A percentile compares a stretch with the other conserved stretches of the same genome.
These are phyloP conservation scores for Mycena indigotica DNA, from an alignment of 768 basidiomycete genomes.

Conservation along the genomic window DNA sequence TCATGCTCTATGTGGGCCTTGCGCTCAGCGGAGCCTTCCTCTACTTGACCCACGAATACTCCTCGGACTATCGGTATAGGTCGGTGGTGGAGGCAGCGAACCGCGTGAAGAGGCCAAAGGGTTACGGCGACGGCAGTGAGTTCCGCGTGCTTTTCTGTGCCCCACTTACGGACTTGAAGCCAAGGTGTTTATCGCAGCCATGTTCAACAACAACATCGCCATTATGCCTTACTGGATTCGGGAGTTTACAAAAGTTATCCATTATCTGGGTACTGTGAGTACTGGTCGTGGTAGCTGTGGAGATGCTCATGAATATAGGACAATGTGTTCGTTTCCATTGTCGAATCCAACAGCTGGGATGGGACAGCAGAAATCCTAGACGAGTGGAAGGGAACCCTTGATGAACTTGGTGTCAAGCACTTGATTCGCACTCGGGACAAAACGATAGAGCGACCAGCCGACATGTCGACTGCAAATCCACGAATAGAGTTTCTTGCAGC, in stretches of 20 bases:
- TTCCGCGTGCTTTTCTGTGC: neutral
- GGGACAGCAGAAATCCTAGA: slow-evolving; percentile 33
- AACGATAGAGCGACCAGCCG: slow-evolving; percentile 25
- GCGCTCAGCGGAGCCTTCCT: slow-evolving; percentile 16
- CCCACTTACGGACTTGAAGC: slow-evolving; percentile 17
- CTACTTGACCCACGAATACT: slow-evolving; percentile 26
- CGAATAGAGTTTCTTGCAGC: slow-evolving; percentile 41
- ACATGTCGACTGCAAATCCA: slow-evolving; percentile 27
- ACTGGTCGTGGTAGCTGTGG: too few species aligned
- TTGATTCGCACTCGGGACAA: slow-evolving; percentile 33
- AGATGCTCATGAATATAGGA: too few species aligned
- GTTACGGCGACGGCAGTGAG: slow-evolving; percentile 26
- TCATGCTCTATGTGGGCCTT: slow-evolving; percentile 6
- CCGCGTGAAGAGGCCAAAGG: slow-evolving; percentile 14
- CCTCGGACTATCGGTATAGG: slow-evolving; percentile 28
- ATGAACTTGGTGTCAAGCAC: slow-evolving; percentile 26
- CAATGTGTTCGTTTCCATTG: slow-evolving; percentile 35
- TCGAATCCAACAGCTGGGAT: slow-evolving; percentile 38
- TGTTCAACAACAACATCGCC: slow-evolving; percentile 40
- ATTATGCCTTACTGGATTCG: slow-evolving; percentile 43
- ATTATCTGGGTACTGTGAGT: slow-evolving; percentile 40
- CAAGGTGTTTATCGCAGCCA: slow-evolving; percentile 41
- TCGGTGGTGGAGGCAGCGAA: slow-evolving; percentile 23
- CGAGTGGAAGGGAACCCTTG: slow-evolving; percentile 29
- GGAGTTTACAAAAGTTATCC: slow-evolving; percentile 37